A percentile compares a stretch with the other conserved stretches of the same genome.
Evolutionary conservation across 2,329 filamentous ascomycete species (phyloP).

Genomic region (Diaporthe sp.): DNA sequence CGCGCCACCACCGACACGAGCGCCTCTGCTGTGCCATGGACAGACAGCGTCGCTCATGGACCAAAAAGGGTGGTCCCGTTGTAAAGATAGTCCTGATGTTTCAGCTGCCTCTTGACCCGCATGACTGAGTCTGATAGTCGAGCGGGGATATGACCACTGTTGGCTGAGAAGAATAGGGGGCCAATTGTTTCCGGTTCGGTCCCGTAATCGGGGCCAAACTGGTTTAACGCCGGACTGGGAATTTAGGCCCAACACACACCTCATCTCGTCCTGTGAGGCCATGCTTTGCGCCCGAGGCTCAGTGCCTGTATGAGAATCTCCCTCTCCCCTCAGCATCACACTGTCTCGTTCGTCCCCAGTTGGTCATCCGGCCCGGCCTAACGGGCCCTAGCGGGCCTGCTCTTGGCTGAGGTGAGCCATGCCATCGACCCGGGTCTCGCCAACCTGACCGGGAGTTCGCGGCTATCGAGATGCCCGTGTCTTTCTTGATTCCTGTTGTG

Average conservation of each 20-base stretch:
- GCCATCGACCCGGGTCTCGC: constrained; percentile 18
- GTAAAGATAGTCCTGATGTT: constrained; percentile 25
- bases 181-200: constrained; percentile 15
- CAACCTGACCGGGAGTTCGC: constrained; percentile 9
- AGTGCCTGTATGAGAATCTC: neutral
- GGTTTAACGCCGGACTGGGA: constrained; percentile 11
- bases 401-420: constrained; percentile 34
- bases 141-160: neutral
- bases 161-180: constrained; percentile 17
- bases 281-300: neutral
- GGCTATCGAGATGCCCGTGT: neutral
- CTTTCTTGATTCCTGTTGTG: neutral
- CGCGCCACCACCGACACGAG: constrained; percentile 20
- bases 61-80: neutral
- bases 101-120: constrained; percentile 36
- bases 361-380: constrained; percentile 29
- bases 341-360: constrained; percentile 15
- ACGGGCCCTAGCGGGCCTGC: constrained; percentile 25
- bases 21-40: constrained; percentile 23
- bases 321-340: constrained; percentile 7
- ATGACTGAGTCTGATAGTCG: constrained; percentile 19
- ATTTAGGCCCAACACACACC: constrained; percentile 1
- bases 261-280: neutral
- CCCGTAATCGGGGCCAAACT: constrained; percentile 8
- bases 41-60: constrained; percentile 15